Conservation (phyloP, 1,284 basidiomycete genomes). For the Stereum hirsutum region DNA sequence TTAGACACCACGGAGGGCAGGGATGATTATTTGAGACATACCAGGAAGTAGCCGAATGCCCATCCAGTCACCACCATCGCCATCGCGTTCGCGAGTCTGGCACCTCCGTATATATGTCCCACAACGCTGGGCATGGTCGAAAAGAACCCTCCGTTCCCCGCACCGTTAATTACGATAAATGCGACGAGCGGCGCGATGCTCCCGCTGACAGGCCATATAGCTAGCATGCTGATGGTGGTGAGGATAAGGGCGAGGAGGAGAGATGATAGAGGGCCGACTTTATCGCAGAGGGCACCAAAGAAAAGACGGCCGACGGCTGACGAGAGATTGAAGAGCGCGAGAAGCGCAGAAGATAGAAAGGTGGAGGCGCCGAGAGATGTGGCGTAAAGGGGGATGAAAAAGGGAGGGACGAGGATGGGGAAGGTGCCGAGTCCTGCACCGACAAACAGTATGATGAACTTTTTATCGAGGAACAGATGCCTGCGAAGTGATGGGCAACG, state of each 20-base stretch:
- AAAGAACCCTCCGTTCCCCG: slow-evolving; percentile 25
- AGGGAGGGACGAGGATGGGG: slow-evolving; percentile 25
- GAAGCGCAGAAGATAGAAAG: slow-evolving; percentile 16
- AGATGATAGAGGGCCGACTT: slow-evolving; percentile 21
- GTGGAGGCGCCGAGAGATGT: slow-evolving; percentile 19
- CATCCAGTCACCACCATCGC: slow-evolving; percentile 24
- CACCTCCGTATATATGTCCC: slow-evolving; percentile 18
- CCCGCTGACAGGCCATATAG: slow-evolving; percentile 22
- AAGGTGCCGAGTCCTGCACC: slow-evolving; percentile 24
- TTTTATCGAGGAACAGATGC: slow-evolving; percentile 22
- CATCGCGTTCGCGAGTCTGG: slow-evolving; percentile 17
- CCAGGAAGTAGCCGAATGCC: slow-evolving; percentile 19
- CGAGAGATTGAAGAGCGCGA: slow-evolving; percentile 23
- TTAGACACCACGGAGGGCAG: neutral
- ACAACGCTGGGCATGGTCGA: slow-evolving; percentile 24
- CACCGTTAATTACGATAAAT: slow-evolving; percentile 20
- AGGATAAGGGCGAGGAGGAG: slow-evolving; percentile 17
- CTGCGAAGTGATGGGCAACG: slow-evolving; percentile 8
- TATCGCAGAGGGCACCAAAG: slow-evolving; percentile 20
- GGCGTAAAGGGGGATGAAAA: slow-evolving; percentile 26
- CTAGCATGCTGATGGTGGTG: slow-evolving; percentile 21
- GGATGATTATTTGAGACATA: slow-evolving; percentile 7
- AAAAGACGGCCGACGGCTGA: slow-evolving; percentile 22
- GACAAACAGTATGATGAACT: slow-evolving; percentile 23
- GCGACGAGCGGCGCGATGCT: slow-evolving; percentile 20